phyloP scores from a whole-genome alignment of 495 filamentous ascomycete species.

The Aspergillus taichungensis region DNA sequence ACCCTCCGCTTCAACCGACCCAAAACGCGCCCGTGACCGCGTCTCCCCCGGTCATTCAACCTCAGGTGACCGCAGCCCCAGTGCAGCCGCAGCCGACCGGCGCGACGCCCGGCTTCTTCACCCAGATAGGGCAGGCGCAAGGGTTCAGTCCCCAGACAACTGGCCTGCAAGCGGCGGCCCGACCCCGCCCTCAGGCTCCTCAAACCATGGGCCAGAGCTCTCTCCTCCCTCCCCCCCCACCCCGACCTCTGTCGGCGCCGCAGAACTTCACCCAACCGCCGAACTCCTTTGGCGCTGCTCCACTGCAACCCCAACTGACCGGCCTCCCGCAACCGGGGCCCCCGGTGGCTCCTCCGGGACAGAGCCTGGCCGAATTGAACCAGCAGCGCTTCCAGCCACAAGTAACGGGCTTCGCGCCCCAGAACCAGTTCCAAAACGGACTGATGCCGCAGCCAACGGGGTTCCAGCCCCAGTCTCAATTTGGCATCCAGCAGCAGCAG shows the following conservation, averaged over 20 bases:
- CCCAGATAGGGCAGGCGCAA: conserved; percentile 35
- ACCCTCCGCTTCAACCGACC: conserved; percentile 66
- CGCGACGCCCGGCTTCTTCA: conserved; percentile 44
- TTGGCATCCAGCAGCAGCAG: conserved; percentile 45
- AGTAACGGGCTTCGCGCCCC: conserved; percentile 49
- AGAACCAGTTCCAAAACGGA: conserved; percentile 38
- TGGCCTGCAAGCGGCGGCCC: conserved; percentile 41
- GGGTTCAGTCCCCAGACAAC: conserved; percentile 33
- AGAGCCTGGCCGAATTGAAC: conserved; percentile 63
- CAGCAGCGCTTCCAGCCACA: conserved; percentile 55
- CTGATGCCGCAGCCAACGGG: conserved; percentile 46
- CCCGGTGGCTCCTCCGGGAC: conserved; percentile 60
- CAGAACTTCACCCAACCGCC: conserved; percentile 66
- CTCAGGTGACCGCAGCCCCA: conserved; percentile 39
- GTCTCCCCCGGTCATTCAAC: conserved; percentile 25
- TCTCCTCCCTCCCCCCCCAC: conserved; percentile 73
- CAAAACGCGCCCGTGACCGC: conserved; percentile 37
- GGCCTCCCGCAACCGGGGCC: conserved; percentile 47
- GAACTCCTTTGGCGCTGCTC: conserved; percentile 61
- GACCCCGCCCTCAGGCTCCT: conserved; percentile 68
- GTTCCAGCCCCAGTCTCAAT: conserved; percentile 41
- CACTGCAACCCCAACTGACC: conserved; percentile 79
- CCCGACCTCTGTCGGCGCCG: conserved; percentile 79
- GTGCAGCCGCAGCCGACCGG: conserved; percentile 43
- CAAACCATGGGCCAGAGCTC: conserved; percentile 53